Conservation (phyloP, 2,329 filamentous ascomycete genomes). For the Colletotrichum camelliae region DNA sequence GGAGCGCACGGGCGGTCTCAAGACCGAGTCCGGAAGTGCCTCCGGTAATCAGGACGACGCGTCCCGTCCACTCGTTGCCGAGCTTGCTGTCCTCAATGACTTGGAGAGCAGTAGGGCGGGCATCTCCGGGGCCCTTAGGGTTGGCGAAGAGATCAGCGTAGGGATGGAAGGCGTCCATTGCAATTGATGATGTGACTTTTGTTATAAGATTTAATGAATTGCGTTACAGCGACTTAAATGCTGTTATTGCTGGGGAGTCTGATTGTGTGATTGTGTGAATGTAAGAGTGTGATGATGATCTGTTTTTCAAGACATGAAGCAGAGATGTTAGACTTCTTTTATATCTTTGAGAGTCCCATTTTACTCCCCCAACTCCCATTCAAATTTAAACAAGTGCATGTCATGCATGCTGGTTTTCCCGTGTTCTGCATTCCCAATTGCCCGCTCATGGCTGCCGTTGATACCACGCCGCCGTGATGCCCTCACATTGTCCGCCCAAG, state of each 20-base stretch:
- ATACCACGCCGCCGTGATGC: not conserved
- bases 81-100: slow-evolving; percentile 36
- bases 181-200: not conserved
- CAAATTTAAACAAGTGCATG: not conserved
- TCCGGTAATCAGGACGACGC: slow-evolving; percentile 47
- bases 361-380: not conserved
- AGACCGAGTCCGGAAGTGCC: slow-evolving; percentile 44
- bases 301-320: not conserved
- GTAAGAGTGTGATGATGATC: not conserved
- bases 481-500: not conserved
- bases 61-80: slow-evolving; percentile 34
- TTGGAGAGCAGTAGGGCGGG: slow-evolving; percentile 39
- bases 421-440: not conserved
- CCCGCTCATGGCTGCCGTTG: not conserved
- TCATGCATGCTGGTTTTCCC: not conserved
- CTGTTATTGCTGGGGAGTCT: not conserved
- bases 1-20: slow-evolving; percentile 46
- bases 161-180: slow-evolving; percentile 3
- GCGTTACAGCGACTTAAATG: not conserved
- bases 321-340: not conserved
- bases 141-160: not conserved
- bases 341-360: not conserved
- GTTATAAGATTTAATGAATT: not conserved
- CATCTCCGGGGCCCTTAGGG: slow-evolving; percentile 37
- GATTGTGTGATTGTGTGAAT: not conserved